Evolutionary conservation across 306 rosid genomes (phyloP).

Genomic region (Myrica gale): DNA sequence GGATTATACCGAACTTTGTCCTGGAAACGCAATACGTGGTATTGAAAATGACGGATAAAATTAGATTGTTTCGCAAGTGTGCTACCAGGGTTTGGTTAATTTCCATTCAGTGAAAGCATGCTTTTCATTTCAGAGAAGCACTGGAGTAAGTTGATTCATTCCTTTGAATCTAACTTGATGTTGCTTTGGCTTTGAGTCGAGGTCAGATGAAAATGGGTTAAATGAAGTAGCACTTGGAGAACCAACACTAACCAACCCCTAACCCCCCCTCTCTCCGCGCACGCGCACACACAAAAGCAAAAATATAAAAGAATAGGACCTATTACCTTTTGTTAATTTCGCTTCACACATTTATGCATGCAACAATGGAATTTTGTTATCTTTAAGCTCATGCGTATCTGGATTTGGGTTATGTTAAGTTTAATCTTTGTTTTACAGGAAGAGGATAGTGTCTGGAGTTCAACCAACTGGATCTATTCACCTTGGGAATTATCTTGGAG

Average conservation of each 20-base stretch:
- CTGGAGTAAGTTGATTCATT: not conserved
- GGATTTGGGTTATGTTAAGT: slow-evolving; percentile 1
- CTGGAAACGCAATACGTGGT: not conserved
- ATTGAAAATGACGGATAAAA: not conserved
- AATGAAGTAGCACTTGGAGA: not conserved
- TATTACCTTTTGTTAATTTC: not conserved
- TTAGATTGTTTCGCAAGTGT: not conserved
- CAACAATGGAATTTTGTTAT: not conserved
- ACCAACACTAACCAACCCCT: no score
- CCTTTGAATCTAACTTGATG: not conserved
- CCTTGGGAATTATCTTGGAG: slow-evolving; percentile 94
- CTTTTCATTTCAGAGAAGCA: not conserved
- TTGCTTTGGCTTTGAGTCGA: not conserved
- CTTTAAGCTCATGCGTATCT: not conserved
- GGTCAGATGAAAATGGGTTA: not conserved
- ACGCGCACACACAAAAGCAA: no score
- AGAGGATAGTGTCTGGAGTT: slow-evolving; percentile 91
- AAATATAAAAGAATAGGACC: no score
- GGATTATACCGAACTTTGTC: not conserved
- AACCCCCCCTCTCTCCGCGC: no score
- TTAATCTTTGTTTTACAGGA: slow-evolving; percentile 46
- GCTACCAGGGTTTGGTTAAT: not conserved
- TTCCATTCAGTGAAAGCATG: not conserved
- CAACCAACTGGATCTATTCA: slow-evolving; percentile 96
- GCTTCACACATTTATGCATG: not conserved